Percentiles rank a stretch among this genome's conserved stretches.
phyloP scores from a whole-genome alignment of 257 asterid species.

The Ophiorrhiza pumila region DNA sequence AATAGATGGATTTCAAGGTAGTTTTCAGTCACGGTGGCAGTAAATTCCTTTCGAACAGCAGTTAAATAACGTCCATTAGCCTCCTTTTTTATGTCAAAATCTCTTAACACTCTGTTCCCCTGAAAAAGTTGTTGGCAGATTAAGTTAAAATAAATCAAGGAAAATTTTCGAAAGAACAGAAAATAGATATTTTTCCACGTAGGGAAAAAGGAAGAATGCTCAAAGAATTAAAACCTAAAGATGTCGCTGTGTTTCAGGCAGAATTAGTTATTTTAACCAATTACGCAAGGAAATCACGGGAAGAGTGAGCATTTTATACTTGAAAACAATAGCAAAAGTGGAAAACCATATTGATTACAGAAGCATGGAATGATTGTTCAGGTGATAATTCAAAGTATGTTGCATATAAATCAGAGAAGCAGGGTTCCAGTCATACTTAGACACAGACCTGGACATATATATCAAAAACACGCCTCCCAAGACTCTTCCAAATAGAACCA shows the following conservation, averaged over 20 bases:
- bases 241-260: not conserved
- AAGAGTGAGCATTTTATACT: not conserved
- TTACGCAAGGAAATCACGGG: not conserved
- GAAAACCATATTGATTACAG: not conserved
- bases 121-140: slow-evolving; percentile 21
- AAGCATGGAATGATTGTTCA: not conserved
- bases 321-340: not conserved
- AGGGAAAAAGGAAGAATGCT: not conserved
- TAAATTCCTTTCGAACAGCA: slow-evolving; percentile 41
- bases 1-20: slow-evolving; percentile 73
- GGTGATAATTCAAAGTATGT: not conserved
- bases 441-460: slow-evolving; percentile 65
- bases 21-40: slow-evolving; percentile 50
- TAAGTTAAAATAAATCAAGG: not conserved
- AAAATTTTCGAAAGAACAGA: not conserved
- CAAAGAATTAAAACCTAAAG: not conserved
- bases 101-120: slow-evolving; percentile 50
- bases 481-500: slow-evolving; percentile 47
- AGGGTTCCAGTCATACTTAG: not conserved
- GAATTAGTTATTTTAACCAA: not conserved
- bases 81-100: slow-evolving; percentile 62
- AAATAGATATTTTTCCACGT: not conserved
- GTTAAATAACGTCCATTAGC: slow-evolving; percentile 46
- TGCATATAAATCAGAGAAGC: not conserved
- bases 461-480: slow-evolving; percentile 76